Evolutionary conservation across 2,329 filamentous ascomycete genomes (phyloP), one percentile per base, ranked within the genome.

Genomic region (Exophiala alcalophila): DNA sequence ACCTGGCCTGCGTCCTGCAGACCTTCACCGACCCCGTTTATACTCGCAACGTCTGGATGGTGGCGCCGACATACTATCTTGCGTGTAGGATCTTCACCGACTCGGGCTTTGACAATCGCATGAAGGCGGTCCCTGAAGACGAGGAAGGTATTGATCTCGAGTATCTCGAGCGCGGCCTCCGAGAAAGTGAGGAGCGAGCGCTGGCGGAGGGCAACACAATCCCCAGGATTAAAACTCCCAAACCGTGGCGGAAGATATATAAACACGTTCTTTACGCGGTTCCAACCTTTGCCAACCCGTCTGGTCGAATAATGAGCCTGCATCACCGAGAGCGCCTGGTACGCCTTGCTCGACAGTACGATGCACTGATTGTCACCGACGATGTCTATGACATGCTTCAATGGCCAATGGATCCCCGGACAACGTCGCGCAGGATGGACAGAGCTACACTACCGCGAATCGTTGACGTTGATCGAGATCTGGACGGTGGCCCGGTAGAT

Each of bases 351-450:
- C 76, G 91, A 43, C 72, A 81, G 45, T 80, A 84, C 61, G 82
- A 97, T 61, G 87, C 86, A 5, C 74, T 97, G n/a, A 66, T 96
- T 41, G 74, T 96, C 19, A 79, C 79, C 34, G 91, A 97, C 66
- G 92, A 98, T 62, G 89, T 97, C 7, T 98, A 98, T 61, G 91
- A 97, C 62, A 84, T 91, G 53, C 72, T 97, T 4, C 85, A 90
- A 61, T 96, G 89, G 87, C 76, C 78, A 2, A 59, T 66, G 2
- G 30, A 42, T 14, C 42, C 49, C n/a, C 20, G 34, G 6, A 32
- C 28, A 4, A 38, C 40, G 19, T 55, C 53, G 12, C 26, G n/a
- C 58, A 42, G 47, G 21, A 47, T 55, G 34, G 63, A 64, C 25
- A 69, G 62, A 52, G 72, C 76, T 5, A 57, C 63, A 21, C 52